Evolutionary conservation across 257 asterid species (phyloP), one percentile per base, ranked within the genome.

Genomic region (Plectranthus barbatus): DNA sequence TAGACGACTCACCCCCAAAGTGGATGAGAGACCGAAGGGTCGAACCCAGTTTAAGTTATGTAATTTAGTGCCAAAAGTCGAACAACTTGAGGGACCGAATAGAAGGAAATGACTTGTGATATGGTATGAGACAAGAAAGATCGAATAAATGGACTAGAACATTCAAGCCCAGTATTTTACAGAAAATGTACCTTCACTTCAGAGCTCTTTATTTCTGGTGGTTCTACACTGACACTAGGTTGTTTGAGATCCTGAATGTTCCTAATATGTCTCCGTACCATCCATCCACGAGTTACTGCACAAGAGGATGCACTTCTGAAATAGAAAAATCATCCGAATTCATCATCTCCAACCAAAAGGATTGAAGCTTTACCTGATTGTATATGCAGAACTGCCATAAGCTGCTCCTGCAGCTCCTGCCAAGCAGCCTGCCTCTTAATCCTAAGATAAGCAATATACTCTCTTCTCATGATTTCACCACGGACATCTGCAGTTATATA

Each of bases 251-350:
- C 69, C 71, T 12, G 70, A 63, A 77, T 73, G 12, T 61, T 79
- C 59, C 65, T 29, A 50, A 58, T 66, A 56, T 77, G 79, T 72
- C 74, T 84, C 67, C 91, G 79, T 49, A 81, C 85, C 81, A 89
- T 72, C 87, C 87, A 85, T 26, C 93, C 95, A 72, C 98, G 98
- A 57, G 84, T 72, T 57, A 65, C 98, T 91, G 84, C 77, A 76
- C 23, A 62, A 61, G 60, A 51, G 12, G 37, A 62, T 49, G 34
- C 46, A n/a, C n/a, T n/a, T 34, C 50, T 26, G 5, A 26, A 61
- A 55, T 29, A 21, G 3, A 19, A 53, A 42, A 39, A 5, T 44
- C 40, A 55, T 34, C 48, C 66, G 23, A 14, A 59, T 72, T 62
- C 61, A 57, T 53, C 15, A 12, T 59, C 68, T 40, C 29, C 14